Evolutionary conservation across 179 eudicot species (phyloP).

Genomic region (Sideroxylon spinosum): DNA sequence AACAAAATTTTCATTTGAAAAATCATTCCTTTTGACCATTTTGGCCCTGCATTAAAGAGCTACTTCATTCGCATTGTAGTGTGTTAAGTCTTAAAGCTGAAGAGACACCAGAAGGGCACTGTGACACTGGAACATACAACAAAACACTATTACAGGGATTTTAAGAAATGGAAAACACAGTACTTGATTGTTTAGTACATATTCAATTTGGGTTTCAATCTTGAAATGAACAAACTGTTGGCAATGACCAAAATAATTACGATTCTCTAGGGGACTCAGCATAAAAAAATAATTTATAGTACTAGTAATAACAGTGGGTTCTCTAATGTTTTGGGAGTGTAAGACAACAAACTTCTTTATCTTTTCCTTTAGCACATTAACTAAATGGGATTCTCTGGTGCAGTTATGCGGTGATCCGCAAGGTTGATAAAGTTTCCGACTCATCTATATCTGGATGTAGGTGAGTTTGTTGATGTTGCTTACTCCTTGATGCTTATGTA

Average conservation of each 20-base stretch:
- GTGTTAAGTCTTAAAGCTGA: background rate
- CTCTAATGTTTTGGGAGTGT: background rate
- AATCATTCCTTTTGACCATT: background rate
- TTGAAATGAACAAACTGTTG: background rate
- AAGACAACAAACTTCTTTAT: background rate
- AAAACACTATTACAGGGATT: background rate
- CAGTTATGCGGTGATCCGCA: no score
- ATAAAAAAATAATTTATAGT: background rate
- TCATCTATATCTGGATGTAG: no score
- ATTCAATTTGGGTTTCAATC: background rate
- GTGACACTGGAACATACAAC: background rate
- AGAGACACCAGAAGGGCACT: background rate
- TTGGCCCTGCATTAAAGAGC: background rate
- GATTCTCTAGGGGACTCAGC: background rate
- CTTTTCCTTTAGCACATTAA: no score
- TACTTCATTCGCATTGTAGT: no score
- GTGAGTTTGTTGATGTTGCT: no score
- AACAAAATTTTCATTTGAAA: background rate
- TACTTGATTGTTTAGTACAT: background rate
- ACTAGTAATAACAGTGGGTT: background rate
- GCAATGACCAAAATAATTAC: background rate
- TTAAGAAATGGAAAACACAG: background rate
- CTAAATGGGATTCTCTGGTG: no score
- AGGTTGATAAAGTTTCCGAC: no score
- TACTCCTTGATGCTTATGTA: no score